These are phyloP conservation scores for Macrolepiota fuliginosa DNA, from an alignment of 768 basidiomycete genomes.

Conservation along the genomic window DNA sequence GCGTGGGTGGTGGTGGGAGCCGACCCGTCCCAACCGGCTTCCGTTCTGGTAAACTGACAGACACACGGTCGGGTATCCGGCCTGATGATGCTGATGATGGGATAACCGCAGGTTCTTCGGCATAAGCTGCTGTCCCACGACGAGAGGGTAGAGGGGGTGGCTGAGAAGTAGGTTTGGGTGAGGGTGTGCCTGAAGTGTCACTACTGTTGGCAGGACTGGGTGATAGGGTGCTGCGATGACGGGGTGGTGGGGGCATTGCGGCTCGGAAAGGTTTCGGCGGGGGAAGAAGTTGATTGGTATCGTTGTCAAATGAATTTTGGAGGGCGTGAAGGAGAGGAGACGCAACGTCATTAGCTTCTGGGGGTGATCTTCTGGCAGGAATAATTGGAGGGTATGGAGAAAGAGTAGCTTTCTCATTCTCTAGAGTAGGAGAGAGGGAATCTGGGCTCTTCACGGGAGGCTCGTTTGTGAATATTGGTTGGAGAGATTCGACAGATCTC, in stretches of 20 bases:
- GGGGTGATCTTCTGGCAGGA: conserved; percentile 17
- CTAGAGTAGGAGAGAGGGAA: neutral
- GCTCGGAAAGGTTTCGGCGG: conserved; percentile 15
- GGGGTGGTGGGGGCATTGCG: conserved; percentile 24
- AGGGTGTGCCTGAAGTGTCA: conserved; percentile 12
- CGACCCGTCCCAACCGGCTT: conserved; percentile 36
- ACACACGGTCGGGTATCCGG: conserved; percentile 24
- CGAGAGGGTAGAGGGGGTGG: conserved; percentile 50
- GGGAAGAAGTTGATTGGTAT: conserved; percentile 11
- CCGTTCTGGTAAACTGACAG: conserved; percentile 29
- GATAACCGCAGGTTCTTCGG: conserved; percentile 18
- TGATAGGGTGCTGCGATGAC: conserved; percentile 18
- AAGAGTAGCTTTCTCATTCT: neutral
- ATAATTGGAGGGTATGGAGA: conserved; percentile 20
- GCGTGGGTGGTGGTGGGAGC: conserved; percentile 73
- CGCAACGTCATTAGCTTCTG: neutral
- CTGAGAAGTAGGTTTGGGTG: conserved; percentile 20
- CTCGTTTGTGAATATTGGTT: conserved; percentile 19
- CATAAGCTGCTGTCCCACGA: conserved; percentile 24
- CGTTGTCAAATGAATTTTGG: conserved; percentile 6
- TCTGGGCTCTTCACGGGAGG: neutral
- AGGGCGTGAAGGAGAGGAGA: neutral
- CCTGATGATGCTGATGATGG: conserved; percentile 17
- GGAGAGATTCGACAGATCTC: conserved; percentile 4
- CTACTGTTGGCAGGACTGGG: conserved; percentile 14